Percentiles rank a stretch among this genome's conserved stretches.
Conservation (phyloP, 208 protist genomes). For the Leishmania lainsoni region DNA sequence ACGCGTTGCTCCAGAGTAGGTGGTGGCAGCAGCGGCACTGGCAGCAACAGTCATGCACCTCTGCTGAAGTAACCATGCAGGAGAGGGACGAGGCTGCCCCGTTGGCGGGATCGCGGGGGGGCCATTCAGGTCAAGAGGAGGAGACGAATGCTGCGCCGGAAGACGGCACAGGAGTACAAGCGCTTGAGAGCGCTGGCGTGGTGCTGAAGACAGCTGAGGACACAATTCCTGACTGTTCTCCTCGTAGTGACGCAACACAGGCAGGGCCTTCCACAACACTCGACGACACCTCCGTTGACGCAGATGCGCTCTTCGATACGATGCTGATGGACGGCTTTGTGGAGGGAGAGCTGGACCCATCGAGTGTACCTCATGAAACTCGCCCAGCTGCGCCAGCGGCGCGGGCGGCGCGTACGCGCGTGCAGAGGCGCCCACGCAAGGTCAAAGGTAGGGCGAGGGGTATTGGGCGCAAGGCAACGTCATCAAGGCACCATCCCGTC, state of each 20-base stretch:
- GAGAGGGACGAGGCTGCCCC: background rate
- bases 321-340: slow-evolving; percentile 20
- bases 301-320: slow-evolving; percentile 20
- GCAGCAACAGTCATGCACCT: background rate
- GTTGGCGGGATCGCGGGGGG: background rate
- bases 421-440: background rate
- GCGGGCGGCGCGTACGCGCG: background rate
- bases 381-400: background rate
- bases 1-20: slow-evolving; percentile 43
- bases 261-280: background rate
- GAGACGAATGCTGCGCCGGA: background rate
- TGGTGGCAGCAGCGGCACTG: slow-evolving; percentile 41
- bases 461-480: background rate
- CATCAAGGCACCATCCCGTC: background rate
- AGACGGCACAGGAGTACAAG: background rate
- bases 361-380: background rate
- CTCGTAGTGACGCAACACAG: background rate
- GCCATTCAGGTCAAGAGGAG: background rate
- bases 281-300: slow-evolving; percentile 10
- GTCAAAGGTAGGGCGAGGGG: background rate
- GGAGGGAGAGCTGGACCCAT: background rate
- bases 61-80: slow-evolving; percentile 3
- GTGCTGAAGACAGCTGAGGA: background rate
- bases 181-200: background rate
- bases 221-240: background rate